phyloP scores from a whole-genome alignment of 768 basidiomycete genomes.

The Gloeostereum incarnatum region DNA sequence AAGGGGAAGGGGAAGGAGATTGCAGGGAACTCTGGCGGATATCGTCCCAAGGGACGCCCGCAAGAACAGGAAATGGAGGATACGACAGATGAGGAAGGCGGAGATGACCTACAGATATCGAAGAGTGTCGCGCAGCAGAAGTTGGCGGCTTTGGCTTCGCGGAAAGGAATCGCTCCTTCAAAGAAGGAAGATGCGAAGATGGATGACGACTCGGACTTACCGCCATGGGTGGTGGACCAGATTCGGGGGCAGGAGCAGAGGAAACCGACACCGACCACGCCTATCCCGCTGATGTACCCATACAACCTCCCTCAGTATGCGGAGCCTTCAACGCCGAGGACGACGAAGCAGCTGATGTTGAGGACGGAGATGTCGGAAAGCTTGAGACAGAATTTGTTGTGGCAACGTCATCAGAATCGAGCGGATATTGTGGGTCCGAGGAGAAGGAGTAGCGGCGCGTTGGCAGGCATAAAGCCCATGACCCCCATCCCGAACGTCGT shows the following conservation, averaged over 20 bases:
- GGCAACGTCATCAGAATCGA: slow-evolving; percentile 42
- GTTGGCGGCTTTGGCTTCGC: slow-evolving; percentile 46
- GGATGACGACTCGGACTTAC: slow-evolving; percentile 6
- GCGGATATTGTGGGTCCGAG: slow-evolving; percentile 8
- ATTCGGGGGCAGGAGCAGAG: slow-evolving; percentile 7
- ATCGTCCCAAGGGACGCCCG: slow-evolving; percentile 59
- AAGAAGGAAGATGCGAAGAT: slow-evolving; percentile 10
- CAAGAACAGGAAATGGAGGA: slow-evolving; percentile 61
- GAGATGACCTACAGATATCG: slow-evolving; percentile 44
- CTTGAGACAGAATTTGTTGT: slow-evolving; percentile 50
- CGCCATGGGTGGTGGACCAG: slow-evolving; percentile 3
- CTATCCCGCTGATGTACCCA: slow-evolving; percentile 26
- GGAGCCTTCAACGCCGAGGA: slow-evolving; percentile 51
- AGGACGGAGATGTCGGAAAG: slow-evolving; percentile 60
- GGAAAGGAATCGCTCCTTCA: slow-evolving; percentile 26
- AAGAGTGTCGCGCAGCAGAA: slow-evolving; percentile 63
- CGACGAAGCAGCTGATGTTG: slow-evolving; percentile 59
- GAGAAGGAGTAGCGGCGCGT: slow-evolving; percentile 6
- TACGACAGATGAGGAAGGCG: slow-evolving; percentile 40
- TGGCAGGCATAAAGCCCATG: too few relatives aligned
- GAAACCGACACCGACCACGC: slow-evolving; percentile 1
- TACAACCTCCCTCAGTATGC: slow-evolving; percentile 60
- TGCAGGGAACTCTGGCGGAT: slow-evolving; percentile 28
- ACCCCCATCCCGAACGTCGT: too few relatives aligned
- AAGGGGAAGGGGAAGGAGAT: slow-evolving; percentile 9